A percentile compares a stretch with the other conserved stretches of the same genome.
Evolutionary conservation across 2,329 filamentous ascomycete genomes (phyloP).

Genomic region (Trichoderma harzianum): DNA sequence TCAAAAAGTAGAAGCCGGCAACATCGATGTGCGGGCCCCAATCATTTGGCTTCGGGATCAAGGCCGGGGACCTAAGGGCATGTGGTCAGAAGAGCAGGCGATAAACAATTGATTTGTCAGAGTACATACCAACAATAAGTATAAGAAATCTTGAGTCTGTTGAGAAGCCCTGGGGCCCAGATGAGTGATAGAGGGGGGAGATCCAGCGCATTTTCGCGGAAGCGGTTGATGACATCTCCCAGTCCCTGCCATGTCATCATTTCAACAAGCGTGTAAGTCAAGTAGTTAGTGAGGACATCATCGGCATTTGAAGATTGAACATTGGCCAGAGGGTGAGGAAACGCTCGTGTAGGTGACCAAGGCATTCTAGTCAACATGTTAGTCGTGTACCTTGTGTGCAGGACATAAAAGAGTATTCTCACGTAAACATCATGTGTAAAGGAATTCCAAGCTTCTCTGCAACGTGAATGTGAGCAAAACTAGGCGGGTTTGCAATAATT

Average conservation of each 20-base stretch:
- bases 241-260: constrained; percentile 93
- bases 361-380: constrained; percentile 68
- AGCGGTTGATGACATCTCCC: constrained; percentile 87
- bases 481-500: constrained; percentile 76
- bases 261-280: constrained; percentile 81
- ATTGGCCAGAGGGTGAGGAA: constrained; percentile 83
- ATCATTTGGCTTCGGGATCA: constrained; percentile 76
- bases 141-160: constrained; percentile 72
- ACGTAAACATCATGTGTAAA: constrained; percentile 87
- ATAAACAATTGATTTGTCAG: no score
- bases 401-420: constrained; percentile 31
- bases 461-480: constrained; percentile 72
- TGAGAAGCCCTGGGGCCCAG: constrained; percentile 77
- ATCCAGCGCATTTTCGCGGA: constrained; percentile 70
- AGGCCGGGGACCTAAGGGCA: constrained; percentile 57
- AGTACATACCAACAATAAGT: constrained; percentile 76
- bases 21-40: constrained; percentile 71
- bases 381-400: background rate
- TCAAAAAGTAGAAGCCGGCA: constrained; percentile 73
- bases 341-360: constrained; percentile 80
- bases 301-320: constrained; percentile 75
- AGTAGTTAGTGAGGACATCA: constrained; percentile 72
- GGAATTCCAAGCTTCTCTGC: constrained; percentile 74
- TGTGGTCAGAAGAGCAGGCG: background rate
- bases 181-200: constrained; percentile 75